Base-by-base conservation (phyloP, 352 stramenopile species). In the Phytophthora rubi region DNA sequence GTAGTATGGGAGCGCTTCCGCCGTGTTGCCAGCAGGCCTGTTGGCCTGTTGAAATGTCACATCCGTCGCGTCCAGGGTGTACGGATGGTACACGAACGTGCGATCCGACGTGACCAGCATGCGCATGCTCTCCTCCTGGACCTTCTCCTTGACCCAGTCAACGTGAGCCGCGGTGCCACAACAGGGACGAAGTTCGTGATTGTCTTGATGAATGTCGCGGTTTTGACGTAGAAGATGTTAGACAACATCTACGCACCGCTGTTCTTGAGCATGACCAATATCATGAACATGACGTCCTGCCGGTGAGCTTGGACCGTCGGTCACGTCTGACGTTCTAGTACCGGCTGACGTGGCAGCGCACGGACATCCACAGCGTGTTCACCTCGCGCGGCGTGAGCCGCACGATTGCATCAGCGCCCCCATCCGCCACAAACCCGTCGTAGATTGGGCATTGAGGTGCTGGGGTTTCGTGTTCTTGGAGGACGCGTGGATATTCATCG, bases 241-340 rank as follows among this genome's bases (percentile, higher is more conserved):
- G 39, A 7, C 6, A 15, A 28, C 53, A 62, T 62, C 56, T 62
- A 68, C 7, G 39, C 47, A 1, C 44, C 53, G 15, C 60, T 39
- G 42, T 49, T 15, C 32, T 57, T 61, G 2, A 62, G 18, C 5
- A 42, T 6, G 33, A 42, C 33, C 6, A 42, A 42, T 5, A 42
- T 42, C 33, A 42, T 42, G 33, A 42, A 13, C 33, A 42, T 42
- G 7, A 42, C 33, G 33, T 42, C 33, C 33, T 42, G 33, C 6
- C 33, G 0, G 39, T 21, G 3, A 61, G 26, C n/a, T 9, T 6
- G 12, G 8, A 69, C 32, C 53, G 30, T 2, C 45, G 13, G 0
- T 45, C 45, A 30, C 32, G 42, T 8, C 45, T 53, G 0, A 69
- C 62, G 16, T 58, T 69, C 53, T 53, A 69, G 28, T 62, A 68